Evolutionary conservation across 495 filamentous ascomycete species (phyloP).

Genomic region (Pyrenopolyporus hunteri): DNA sequence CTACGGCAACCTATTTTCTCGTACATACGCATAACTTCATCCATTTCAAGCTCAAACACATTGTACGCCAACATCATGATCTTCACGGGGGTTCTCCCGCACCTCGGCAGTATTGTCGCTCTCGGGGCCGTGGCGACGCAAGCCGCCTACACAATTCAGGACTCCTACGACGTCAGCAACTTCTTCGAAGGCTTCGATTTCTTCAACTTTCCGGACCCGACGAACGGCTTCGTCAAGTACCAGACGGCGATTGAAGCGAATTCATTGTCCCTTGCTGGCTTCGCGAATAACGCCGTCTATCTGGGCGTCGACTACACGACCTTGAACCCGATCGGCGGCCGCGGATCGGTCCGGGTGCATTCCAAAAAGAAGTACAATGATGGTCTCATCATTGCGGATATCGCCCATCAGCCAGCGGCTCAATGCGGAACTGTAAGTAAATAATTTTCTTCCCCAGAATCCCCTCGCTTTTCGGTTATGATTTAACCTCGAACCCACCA

Average conservation of each 20-base stretch:
- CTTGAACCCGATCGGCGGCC: constrained; percentile 56
- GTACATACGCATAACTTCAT: not conserved
- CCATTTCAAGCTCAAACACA: not conserved
- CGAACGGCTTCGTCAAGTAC: constrained; percentile 74
- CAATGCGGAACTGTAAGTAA: constrained; percentile 60
- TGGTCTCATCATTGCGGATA: constrained; percentile 75
- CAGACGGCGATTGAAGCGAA: constrained; percentile 62
- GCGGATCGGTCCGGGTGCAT: constrained; percentile 69
- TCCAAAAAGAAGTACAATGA: constrained; percentile 71
- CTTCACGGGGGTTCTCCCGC: constrained; percentile 21
- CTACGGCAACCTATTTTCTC: not conserved
- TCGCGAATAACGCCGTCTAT: constrained; percentile 56
- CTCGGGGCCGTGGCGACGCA: constrained; percentile 35
- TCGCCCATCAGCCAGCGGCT: constrained; percentile 77
- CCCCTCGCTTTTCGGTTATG: not conserved
- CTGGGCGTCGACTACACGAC: constrained; percentile 61
- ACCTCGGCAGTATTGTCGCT: constrained; percentile 34
- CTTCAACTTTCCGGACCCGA: constrained; percentile 64
- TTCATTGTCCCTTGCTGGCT: constrained; percentile 61
- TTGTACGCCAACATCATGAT: constrained; percentile 13
- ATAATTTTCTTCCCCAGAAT: not conserved
- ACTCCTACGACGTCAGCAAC: constrained; percentile 55
- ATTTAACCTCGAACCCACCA: not conserved
- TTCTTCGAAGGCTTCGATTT: constrained; percentile 65
- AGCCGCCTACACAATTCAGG: constrained; percentile 51